phyloP scores from a whole-genome alignment of 495 filamentous ascomycete species.

The Gamarada debralockiae region DNA sequence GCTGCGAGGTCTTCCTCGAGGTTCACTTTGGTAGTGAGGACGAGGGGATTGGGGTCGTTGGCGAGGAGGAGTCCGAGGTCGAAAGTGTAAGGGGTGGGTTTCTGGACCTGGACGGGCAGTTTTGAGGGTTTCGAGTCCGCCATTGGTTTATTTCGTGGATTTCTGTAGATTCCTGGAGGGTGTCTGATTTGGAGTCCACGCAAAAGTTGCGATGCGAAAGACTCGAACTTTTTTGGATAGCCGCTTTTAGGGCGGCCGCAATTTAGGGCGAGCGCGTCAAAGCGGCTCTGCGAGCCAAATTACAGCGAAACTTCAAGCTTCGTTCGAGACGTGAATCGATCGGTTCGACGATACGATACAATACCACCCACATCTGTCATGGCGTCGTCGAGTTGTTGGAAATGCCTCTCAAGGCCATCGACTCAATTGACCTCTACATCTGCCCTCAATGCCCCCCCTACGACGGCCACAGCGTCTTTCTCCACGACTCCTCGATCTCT shows the following conservation, averaged over 20 bases:
- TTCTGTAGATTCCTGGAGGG: background rate
- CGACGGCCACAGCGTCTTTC: constrained; percentile 25
- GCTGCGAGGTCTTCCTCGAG: constrained; percentile 56
- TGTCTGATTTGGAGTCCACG: no score
- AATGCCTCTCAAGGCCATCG: constrained; percentile 54
- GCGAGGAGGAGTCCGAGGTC: constrained; percentile 83
- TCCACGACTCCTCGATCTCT: constrained; percentile 30
- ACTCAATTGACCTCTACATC: background rate
- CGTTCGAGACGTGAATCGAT: no score
- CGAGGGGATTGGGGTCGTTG: constrained; percentile 77
- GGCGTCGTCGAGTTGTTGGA: constrained; percentile 65
- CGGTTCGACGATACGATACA: background rate
- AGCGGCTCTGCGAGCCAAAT: no score
- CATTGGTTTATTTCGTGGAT: background rate
- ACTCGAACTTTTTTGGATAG: constrained; percentile 21
- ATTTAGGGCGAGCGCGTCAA: constrained; percentile 12
- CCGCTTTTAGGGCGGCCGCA: constrained; percentile 21
- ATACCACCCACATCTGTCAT: constrained; percentile 35
- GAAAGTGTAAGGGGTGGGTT: constrained; percentile 87
- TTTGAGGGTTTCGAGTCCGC: constrained; percentile 4
- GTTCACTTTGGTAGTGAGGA: constrained; percentile 31
- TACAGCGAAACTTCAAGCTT: no score
- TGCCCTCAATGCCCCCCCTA: constrained; percentile 33
- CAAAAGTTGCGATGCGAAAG: no score
- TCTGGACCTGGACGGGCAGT: constrained; percentile 58